Base-by-base conservation (phyloP, 2,329 filamentous ascomycete genomes). In the Epichloe festucae region DNA sequence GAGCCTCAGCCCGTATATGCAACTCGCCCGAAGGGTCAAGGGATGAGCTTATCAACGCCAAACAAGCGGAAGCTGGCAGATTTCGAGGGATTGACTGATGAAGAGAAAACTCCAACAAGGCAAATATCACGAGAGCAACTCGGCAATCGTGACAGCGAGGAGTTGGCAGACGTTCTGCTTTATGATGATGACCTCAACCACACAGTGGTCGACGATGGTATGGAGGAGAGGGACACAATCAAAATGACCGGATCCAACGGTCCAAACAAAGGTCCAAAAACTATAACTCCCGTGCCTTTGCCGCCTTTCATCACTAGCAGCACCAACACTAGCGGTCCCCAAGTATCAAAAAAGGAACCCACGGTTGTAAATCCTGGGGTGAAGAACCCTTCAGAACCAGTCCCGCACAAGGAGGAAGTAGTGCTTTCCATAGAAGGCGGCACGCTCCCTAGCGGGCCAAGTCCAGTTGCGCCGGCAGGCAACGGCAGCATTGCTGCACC, bases 41-140 rank as follows among this genome's bases (percentile, higher is more conserved):
- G 61, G 4, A 66, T 70, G 59, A 67, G 62, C 44, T 55, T 70
- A 2, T 64, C 63, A 1, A 69, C 64, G 1, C 69, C 69, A 2
- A 58, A 62, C 1, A 70, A 71, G 56, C 55, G 55, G 2, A 60
- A 58, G 6, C 43, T 65, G 17, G 52, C 56, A 12, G 65, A 64
- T 1, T 65, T 67, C 48, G 63, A 62, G 27, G 62, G 55, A 0
- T 27, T 63, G 0, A 64, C 64, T 1, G 65, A 63, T 34, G 63
- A 66, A 0, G 62, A 65, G 4, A 52, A 53, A 5, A 63, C 57
- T 11, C 62, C 65, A 0, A 61, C 61, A 8, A 57, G 59, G 3
- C 64, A 66, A 47, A 36, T 65, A 14, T 55, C 59, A 5, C 54
- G 54, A 45, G 65, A 65, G 43, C 50, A 49, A 0, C 46, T 53